Evolutionary conservation across 805 yeast genomes (phyloP).

Genomic region (Wickerhamiella sorbophila): DNA sequence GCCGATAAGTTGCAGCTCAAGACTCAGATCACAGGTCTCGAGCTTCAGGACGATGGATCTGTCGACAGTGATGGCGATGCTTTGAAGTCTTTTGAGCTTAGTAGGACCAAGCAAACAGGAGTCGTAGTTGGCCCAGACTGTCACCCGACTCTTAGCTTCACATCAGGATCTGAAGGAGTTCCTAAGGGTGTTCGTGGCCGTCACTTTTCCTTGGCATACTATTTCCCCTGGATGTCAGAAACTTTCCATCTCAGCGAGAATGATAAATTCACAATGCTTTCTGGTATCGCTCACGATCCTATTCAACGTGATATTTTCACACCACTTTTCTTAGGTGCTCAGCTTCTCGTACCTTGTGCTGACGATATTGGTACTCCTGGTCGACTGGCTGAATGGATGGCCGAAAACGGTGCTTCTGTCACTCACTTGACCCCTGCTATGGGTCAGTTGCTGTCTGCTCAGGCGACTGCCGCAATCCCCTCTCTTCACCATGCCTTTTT

Average conservation of each 20-base stretch:
- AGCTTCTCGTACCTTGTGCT: conserved; percentile 79
- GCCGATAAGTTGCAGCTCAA: conserved; percentile 55
- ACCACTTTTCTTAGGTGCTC: conserved; percentile 92
- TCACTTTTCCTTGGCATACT: conserved; percentile 91
- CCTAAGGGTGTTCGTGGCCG: conserved; percentile 99
- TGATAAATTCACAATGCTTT: conserved; percentile 91
- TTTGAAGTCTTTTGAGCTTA: conserved; percentile 33
- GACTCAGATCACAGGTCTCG: conserved; percentile 62
- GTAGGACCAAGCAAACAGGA: conserved; percentile 49
- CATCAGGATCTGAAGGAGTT: conserved; percentile 95
- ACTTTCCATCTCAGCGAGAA: conserved; percentile 60
- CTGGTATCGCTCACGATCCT: conserved; percentile 99
- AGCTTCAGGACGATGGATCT: conserved; percentile 61
- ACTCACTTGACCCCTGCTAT: conserved; percentile 98
- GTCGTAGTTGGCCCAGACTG: conserved; percentile 94
- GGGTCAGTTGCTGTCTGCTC: conserved; percentile 96
- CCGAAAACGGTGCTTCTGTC: conserved; percentile 75
- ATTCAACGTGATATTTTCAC: conserved; percentile 99
- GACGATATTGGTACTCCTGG: conserved; percentile 99
- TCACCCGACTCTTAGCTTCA: conserved; percentile 90
- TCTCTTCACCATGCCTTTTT: conserved; percentile 88
- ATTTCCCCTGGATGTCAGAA: conserved; percentile 97
- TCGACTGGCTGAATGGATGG: conserved; percentile 94
- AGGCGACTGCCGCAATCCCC: conserved; percentile 79
- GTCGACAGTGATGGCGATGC: conserved; percentile 34